Percentiles rank a stretch among this genome's conserved stretches.
Conservation (phyloP, 352 stramenopile genomes). For the Phytophthora multivora region DNA sequence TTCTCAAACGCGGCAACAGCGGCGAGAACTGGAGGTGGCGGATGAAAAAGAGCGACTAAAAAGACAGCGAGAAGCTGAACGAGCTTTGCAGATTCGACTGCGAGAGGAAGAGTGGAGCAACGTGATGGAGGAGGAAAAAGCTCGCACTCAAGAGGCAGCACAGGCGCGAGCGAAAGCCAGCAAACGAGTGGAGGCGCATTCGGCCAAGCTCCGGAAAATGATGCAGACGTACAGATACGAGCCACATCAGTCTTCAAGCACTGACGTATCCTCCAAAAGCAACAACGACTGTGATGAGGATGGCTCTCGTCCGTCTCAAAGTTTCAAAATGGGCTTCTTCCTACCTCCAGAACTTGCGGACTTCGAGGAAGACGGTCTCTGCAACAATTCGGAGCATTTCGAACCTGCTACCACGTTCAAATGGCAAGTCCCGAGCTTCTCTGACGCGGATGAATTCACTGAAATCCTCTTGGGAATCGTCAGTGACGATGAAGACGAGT, state of each 20-base stretch:
- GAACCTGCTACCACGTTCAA: conserved; percentile 3
- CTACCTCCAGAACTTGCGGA: conserved; percentile 54
- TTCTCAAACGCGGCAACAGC: conserved; percentile 30
- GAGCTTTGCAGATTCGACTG: conserved; percentile 44
- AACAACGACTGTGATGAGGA: conserved; percentile 28
- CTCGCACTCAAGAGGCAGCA: conserved; percentile 44
- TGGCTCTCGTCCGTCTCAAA: conserved; percentile 17
- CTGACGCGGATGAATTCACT: conserved; percentile 15
- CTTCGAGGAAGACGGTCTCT: conserved; percentile 66
- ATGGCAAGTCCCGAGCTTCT: conserved; percentile 36
- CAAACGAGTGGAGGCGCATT: conserved; percentile 42
- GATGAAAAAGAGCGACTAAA: conserved; percentile 45
- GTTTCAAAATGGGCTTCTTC: conserved; percentile 18
- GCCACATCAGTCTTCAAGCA: conserved; percentile 8
- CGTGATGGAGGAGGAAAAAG: conserved; percentile 60
- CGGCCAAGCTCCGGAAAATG: conserved; percentile 37
- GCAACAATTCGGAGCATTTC: conserved; percentile 6
- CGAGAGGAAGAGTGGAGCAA: conserved; percentile 53
- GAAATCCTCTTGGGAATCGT: conserved; percentile 32
- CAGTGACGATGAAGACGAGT: conserved; percentile 39
- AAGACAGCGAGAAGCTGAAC: conserved; percentile 56
- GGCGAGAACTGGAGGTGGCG: conserved; percentile 49
- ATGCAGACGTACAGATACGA: conserved; percentile 33
- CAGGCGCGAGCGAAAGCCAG: conserved; percentile 52
- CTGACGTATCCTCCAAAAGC: conserved; percentile 2